Evolutionary conservation across 208 protist species (phyloP), one percentile per base, ranked within the genome.

Genomic region (Acanthamoeba divionensis): DNA sequence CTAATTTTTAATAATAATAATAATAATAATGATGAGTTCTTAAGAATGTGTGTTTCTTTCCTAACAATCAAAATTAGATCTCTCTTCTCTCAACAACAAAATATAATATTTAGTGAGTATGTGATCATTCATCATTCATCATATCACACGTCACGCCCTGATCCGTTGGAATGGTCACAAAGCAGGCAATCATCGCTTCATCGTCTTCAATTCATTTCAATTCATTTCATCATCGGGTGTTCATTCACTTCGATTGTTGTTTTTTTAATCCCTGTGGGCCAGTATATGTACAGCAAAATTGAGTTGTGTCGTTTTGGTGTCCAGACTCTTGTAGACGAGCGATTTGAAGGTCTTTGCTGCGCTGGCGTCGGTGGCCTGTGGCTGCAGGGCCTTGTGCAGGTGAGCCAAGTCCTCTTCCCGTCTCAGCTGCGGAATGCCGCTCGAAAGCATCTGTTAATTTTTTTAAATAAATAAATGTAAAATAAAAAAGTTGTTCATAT

Each of bases 211-310:
- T n/a, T n/a, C n/a, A n/a, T n/a, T n/a, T n/a, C n/a, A n/a, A 60
- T 21, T 21, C n/a, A 60, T 21, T 60, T 21, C 52, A 60, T 21
- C 21, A 60, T 60, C n/a, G 52, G 52, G 52, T 21, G 52, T 60
- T 60, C 52, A 60, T 21, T 60, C 52, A 60, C n/a, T 60, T 60
- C n/a, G 21, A 26, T 21, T 21, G 33, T 62, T n/a, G 67, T 21
- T 26, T 12, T 4, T 9, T 67, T 21, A 82, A 47, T 86, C 77
- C 29, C 33, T 47, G 55, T 96, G 93, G n/a, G 92, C 93, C 0
- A 94, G 15, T 10, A 96, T 92, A 91, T 96, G 95, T 44, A 97
- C 85, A n/a, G 77, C 31, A 63, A 96, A 93, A 71, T 96, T 96
- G 7, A 96, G 15, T 69, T 94, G 91, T 10, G 95, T 96, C 7